Percentiles rank a stretch among this genome's conserved stretches.
Conservation (phyloP, 768 basidiomycete species). For the Tulasnella sp. region DNA sequence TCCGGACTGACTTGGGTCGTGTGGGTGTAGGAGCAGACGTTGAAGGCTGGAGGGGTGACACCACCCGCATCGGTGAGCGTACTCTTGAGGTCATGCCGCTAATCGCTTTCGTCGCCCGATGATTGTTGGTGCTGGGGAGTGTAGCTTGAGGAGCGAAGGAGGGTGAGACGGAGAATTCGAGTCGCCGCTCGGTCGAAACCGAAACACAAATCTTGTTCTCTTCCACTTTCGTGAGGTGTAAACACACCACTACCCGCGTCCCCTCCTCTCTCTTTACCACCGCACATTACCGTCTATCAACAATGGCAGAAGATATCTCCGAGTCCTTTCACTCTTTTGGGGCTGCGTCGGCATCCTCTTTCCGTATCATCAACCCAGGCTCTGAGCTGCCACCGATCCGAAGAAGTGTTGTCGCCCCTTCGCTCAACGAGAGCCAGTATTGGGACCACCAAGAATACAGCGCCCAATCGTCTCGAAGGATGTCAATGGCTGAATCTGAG, state of each 20-base stretch:
- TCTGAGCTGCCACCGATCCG: constrained; percentile 11
- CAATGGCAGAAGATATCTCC: constrained; percentile 3
- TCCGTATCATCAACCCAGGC: constrained; percentile 14
- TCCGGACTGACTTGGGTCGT: constrained; percentile 37
- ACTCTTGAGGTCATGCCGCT: constrained; percentile 11
- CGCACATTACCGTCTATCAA: neutral
- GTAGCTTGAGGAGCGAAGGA: neutral
- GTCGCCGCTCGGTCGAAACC: constrained; percentile 8
- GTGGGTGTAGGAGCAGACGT: constrained; percentile 40
- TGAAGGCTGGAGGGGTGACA: constrained; percentile 58
- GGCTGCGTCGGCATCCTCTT: constrained; percentile 23
- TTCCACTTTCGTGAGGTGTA: neutral
- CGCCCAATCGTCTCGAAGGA: neutral
- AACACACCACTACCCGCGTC: neutral
- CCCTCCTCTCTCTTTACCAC: neutral
- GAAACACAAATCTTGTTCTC: constrained; percentile 2
- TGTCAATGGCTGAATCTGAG: neutral
- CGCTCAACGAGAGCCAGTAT: neutral
- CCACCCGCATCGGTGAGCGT: constrained; percentile 29
- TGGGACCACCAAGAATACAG: neutral
- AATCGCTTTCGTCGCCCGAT: neutral
- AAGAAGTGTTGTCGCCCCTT: constrained; percentile 1
- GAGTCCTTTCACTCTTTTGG: constrained; percentile 12
- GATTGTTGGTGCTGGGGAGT: neutral
- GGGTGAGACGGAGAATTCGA: neutral